Base-by-base conservation (phyloP, 768 basidiomycete genomes). In the Tricholoma saponaceum region DNA sequence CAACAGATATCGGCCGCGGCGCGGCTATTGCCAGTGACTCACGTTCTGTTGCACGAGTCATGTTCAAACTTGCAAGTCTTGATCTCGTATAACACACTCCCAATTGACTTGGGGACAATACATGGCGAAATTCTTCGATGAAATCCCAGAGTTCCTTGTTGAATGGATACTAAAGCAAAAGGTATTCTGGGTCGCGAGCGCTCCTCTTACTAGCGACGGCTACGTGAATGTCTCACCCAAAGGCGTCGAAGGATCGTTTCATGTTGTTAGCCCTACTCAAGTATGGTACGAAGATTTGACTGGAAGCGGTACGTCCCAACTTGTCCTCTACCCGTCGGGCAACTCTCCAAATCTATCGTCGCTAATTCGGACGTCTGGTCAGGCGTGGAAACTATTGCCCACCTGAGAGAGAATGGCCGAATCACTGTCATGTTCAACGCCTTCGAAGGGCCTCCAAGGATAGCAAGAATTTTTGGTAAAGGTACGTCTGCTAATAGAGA, bases 261-360 rank as follows among this genome's bases (percentile, higher is more conserved):
- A 85, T 62, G 66, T 88, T 59, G 73, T 79, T 14, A 72, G 81
- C 56, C 68, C 77, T 18, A 80, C 74, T 41, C 72, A 69, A 47
- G 83, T 85, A 2, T 89, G 87, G 88, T 90, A 90, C 60, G 86
- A 90, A 64, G 87, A 90, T 66, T 74, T 87, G 46, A 84, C 82
- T 18, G 88, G 88, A 8, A 84, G 85, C 59, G 86, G 86, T 85
- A 57, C 41, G 79, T 73, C 18, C n/a, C 55, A 3, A 32, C 20
- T 57, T 44, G 7, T 41, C n/a, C 8, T 41, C 39, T 18, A 14
- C 6, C 9, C 5, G 12, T 39, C 33, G 7, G 13, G n/a, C 5
- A n/a, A 16, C 51, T 51, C 16, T 43, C 33, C 43, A 5, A 49
- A 13, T 16, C n/a, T 32, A 39, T 49, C 39, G 14, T 30, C 33